Conservation (phyloP, 1,139 yeast species). For the Pichia sp. region DNA sequence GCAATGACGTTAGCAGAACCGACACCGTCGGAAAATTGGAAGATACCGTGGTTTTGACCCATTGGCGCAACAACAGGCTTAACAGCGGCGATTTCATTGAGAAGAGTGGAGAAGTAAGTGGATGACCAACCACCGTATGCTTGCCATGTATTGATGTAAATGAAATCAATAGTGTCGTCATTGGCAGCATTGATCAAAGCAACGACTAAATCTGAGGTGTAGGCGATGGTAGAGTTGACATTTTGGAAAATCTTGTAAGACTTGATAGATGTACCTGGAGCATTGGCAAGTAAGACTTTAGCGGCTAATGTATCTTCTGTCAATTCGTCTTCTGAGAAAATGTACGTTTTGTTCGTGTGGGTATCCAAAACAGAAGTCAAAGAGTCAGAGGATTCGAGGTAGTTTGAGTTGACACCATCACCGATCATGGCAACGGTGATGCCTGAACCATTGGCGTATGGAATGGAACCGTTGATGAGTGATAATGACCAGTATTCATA, state of each 20-base stretch:
- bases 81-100: background rate
- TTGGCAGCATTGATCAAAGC: slow-evolving; percentile 4
- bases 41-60: slow-evolving; percentile 9
- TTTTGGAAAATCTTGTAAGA: slow-evolving; percentile 9
- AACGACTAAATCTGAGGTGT: background rate
- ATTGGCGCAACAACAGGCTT: slow-evolving; percentile 12
- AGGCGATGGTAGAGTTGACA: background rate
- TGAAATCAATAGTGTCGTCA: slow-evolving; percentile 8
- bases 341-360: background rate
- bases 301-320: slow-evolving; percentile 13
- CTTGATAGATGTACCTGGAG: slow-evolving; percentile 4
- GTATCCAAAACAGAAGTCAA: slow-evolving; percentile 3
- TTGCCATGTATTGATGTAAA: slow-evolving; percentile 9
- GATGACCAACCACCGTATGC: slow-evolving; percentile 9
- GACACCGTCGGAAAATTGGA: slow-evolving; percentile 13
- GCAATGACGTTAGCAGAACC: slow-evolving; percentile 8
- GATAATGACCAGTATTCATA: slow-evolving; percentile 5
- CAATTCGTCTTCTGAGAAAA: background rate
- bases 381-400: background rate
- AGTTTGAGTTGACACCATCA: slow-evolving; percentile 8
- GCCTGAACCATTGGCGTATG: slow-evolving; percentile 1
- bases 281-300: slow-evolving; percentile 6
- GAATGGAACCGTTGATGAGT: background rate
- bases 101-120: slow-evolving; percentile 1
- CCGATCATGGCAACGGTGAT: slow-evolving; percentile 10